Evolutionary conservation across 441 rosid species (phyloP), one percentile per base, ranked within the genome.

Genomic region (Aleurites moluccanus): DNA sequence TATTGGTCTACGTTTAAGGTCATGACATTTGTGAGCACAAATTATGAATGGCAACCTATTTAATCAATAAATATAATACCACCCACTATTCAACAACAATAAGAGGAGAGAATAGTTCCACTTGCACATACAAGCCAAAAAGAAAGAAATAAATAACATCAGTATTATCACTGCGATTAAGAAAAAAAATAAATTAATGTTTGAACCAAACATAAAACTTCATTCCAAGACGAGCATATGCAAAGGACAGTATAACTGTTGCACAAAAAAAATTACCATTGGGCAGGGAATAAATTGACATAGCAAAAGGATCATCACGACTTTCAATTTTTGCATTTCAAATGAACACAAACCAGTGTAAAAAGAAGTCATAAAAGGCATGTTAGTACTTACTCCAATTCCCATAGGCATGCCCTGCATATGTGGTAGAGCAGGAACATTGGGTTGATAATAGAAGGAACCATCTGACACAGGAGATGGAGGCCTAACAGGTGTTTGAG

Each of bases 341-440:
- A 55, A 30, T 40, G 11, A 42, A 74, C 10, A 66, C 18, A 20
- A 57, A 64, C 18, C 2, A 14, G 25, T 38, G 47, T 1, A 35
- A 25, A 53, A 67, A 27, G 27, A 30, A 11, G 5, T 57, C 2
- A 44, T 18, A 23, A 55, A 42, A 16, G 30, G 44, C 60, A 49
- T 40, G 64, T 44, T 59, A 40, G 44, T 67, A 83, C 89, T 88
- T 83, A 92, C 98, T 73, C 96, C 98, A 74, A 88, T 86, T 50
- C 89, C 91, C 79, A 86, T 80, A n/a, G 91, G 91, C 92, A 95
- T 80, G 75, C 89, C 88, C 73, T 80, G 97, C 86, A 94, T 81
- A 73, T 87, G 98, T 59, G 87, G 88, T 62, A 80, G 80, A 71
- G 83, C 81, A 66, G 94, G 75, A 59, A 81, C 72, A 70, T 81